Base-by-base conservation (phyloP, 2,329 filamentous ascomycete species). In the Rasamsonia emersonii region DNA sequence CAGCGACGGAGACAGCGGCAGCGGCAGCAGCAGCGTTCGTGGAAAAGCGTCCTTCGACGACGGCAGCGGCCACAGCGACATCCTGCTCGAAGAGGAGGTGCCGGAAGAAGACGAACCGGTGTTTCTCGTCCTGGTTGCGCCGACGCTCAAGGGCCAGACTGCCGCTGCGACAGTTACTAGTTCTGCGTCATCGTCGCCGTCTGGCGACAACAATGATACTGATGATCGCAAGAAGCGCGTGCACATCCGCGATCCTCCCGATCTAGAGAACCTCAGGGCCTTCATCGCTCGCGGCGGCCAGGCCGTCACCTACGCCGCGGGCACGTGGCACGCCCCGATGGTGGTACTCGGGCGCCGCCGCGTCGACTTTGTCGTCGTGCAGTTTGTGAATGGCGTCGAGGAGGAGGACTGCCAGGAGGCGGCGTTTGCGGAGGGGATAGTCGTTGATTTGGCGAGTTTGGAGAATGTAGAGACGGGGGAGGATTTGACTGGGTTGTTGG, bases 301-400 rank as follows among this genome's bases (percentile, higher is more conserved):
- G 63, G 88, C 86, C 8, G 85, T 98, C 9, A 95, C 86, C 3
- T 98, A 96, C 56, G 86, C 75, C 1, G 78, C 83, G 1, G 91
- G 86, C 4, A 95, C 86, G 33, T 98, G 80, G 89, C 91, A 98
- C 65, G 86, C 89, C 39, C 91, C 91, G 1, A 96, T 98, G 89
- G 82, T 86, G 9, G 86, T 85, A 10, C 59, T 96, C 29, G 88
- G 88, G 1, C 56, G 62, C 26, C 61, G 66, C 33, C 69, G 77
- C 13, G 67, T 95, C 28, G 85, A 91, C 53, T 96, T 95, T 57
- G 74, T 93, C 4, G 89, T 96, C 2, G 74, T 83, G 44, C 89
- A 96, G 64, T 91, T 83, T 63, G 78, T 79, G 19, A 96, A 93
- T 58, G 86, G 83, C 2, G 79, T 91, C 9, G 73, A 63, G 0